phyloP scores from a whole-genome alignment of 139 green algal genomes.

The Tetraselmis chui region DNA sequence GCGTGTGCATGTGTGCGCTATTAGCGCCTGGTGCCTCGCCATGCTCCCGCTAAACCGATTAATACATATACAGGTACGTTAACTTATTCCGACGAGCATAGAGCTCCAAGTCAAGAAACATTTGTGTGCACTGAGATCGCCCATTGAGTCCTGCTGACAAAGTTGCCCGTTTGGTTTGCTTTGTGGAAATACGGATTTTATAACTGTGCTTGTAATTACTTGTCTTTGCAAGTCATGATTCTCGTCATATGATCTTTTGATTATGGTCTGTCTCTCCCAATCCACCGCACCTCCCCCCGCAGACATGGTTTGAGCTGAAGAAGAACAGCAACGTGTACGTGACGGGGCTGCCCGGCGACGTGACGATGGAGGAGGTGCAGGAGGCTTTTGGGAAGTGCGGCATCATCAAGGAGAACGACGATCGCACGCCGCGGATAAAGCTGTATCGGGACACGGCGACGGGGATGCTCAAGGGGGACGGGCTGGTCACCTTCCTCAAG shows the following conservation, averaged over 20 bases:
- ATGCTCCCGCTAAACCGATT: too few species aligned
- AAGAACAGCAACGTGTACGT: conserved; percentile 93
- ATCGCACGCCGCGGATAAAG: conserved; percentile 58
- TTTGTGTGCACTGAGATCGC: conserved; percentile 9
- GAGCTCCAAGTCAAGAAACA: neutral
- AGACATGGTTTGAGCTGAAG: conserved; percentile 77
- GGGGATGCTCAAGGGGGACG: conserved; percentile 77
- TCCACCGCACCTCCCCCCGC: neutral
- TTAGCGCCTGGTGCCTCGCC: too few species aligned
- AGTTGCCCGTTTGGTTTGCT: too few species aligned
- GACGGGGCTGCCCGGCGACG: conserved; percentile 79
- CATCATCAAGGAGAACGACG: conserved; percentile 61
- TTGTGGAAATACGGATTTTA: too few species aligned
- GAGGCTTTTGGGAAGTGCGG: conserved; percentile 66
- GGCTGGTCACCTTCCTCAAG: conserved; percentile 84
- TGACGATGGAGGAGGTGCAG: conserved; percentile 67
- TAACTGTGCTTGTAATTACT: too few species aligned
- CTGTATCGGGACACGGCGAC: conserved; percentile 66
- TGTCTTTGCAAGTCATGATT: too few species aligned
- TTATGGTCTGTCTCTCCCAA: neutral
- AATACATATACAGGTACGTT: too few species aligned
- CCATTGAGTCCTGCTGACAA: conserved; percentile 3
- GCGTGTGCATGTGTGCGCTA: neutral
- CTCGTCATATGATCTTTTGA: too few species aligned
- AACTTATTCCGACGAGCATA: too few species aligned